A percentile compares a stretch with the other conserved stretches of the same genome.
Conservation (phyloP, 2,329 filamentous ascomycete genomes). For the Hypoxylon sp. region DNA sequence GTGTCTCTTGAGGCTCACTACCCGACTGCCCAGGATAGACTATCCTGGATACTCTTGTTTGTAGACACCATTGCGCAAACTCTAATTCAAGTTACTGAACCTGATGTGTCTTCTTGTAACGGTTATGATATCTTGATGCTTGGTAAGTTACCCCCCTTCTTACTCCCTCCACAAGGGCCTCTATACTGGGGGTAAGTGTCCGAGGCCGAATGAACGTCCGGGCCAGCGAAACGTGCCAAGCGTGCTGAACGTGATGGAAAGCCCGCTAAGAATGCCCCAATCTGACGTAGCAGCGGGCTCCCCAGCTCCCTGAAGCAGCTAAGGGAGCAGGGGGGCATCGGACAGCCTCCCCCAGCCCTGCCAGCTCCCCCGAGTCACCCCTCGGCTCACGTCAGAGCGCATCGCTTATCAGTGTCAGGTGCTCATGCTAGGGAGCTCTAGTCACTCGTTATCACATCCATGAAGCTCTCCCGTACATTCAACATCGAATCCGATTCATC, state of each 20-base stretch:
- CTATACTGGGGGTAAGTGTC: no score
- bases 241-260: neutral
- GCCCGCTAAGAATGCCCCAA: slow-evolving; percentile 21
- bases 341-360: no score
- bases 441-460: neutral
- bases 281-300: neutral
- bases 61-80: neutral
- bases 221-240: slow-evolving; percentile 17
- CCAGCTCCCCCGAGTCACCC: slow-evolving; percentile 1
- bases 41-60: neutral
- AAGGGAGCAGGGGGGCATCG: no score
- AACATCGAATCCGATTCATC: no score
- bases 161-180: no score
- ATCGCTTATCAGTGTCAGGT: neutral
- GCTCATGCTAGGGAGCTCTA: no score
- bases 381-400: slow-evolving; percentile 18
- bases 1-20: neutral
- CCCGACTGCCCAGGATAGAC: slow-evolving; percentile 1
- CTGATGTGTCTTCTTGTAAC: neutral
- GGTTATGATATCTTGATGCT: no score
- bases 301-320: neutral
- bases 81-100: no score
- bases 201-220: slow-evolving; percentile 8
- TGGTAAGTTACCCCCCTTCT: no score
- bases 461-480: neutral